These are phyloP conservation scores for Eucalyptus curtisii DNA, from an alignment of 345 rosid species.

Conservation along the genomic window DNA sequence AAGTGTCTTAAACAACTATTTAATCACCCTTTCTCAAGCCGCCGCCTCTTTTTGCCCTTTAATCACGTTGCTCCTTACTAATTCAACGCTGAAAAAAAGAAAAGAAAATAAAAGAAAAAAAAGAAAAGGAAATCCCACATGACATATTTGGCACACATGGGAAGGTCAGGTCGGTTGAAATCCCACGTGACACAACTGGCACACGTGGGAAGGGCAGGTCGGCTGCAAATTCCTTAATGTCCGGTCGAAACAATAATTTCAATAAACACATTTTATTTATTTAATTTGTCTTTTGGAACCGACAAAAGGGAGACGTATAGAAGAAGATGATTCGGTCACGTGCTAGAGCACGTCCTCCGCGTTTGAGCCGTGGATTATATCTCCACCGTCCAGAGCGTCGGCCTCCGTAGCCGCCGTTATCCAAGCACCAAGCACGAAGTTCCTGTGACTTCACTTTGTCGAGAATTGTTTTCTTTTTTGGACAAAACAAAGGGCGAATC, in stretches of 20 bases:
- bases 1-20: not conserved
- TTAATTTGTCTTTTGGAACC: not conserved
- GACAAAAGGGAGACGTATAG: not conserved
- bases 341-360: not conserved
- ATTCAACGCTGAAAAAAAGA: not conserved
- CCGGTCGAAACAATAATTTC: not conserved
- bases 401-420: not conserved
- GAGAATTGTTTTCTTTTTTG: not conserved
- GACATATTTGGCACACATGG: not conserved
- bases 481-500: not conserved
- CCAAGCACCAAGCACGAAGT: not conserved
- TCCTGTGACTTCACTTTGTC: not conserved
- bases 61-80: not conserved
- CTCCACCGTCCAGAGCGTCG: not conserved
- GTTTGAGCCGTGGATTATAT: not conserved
- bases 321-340: no score
- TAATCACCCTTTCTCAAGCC: not conserved
- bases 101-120: not conserved
- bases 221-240: not conserved
- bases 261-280: not conserved
- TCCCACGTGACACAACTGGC: not conserved
- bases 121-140: rapidly evolving
- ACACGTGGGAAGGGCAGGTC: not conserved
- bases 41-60: not conserved
- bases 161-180: not conserved